A percentile compares a stretch with the other conserved stretches of the same genome.
phyloP scores from a whole-genome alignment of 805 yeast genomes.

The Spathaspora sp. region DNA sequence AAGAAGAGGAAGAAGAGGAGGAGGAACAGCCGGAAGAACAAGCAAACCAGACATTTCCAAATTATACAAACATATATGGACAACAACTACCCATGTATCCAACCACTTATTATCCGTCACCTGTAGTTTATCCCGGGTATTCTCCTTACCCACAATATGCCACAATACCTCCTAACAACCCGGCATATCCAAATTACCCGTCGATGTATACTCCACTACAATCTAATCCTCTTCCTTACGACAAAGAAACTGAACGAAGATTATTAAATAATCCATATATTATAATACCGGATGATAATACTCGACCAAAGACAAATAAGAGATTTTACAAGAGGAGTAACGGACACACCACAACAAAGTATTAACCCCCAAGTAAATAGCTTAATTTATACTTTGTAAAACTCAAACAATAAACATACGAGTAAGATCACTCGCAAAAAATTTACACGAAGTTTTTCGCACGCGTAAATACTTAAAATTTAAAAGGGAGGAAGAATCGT shows the following conservation, averaged over 20 bases:
- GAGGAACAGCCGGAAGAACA: slow-evolving; percentile 8
- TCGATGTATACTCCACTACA: background rate
- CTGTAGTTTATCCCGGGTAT: background rate
- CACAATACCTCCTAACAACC: background rate
- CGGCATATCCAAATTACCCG: background rate
- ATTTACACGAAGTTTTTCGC: background rate
- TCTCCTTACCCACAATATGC: background rate
- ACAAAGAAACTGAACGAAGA: slow-evolving; percentile 23
- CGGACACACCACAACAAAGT: background rate
- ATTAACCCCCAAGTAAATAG: background rate
- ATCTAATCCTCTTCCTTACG: slow-evolving; percentile 9
- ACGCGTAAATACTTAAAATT: background rate
- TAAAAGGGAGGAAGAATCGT: background rate
- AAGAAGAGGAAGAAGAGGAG: slow-evolving; percentile 14
- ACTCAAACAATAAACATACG: background rate
- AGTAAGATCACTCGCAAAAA: background rate
- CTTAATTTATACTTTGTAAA: background rate
- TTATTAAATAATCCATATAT: slow-evolving; percentile 26
- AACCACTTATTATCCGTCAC: background rate
- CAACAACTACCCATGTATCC: background rate
- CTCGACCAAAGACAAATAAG: background rate
- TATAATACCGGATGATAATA: slow-evolving; percentile 19
- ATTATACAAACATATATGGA: background rate
- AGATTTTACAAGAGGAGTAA: background rate
- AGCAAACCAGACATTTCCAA: slow-evolving; percentile 1